Conservation (phyloP, 352 stramenopile species). For the Globisporangium radiosum region DNA sequence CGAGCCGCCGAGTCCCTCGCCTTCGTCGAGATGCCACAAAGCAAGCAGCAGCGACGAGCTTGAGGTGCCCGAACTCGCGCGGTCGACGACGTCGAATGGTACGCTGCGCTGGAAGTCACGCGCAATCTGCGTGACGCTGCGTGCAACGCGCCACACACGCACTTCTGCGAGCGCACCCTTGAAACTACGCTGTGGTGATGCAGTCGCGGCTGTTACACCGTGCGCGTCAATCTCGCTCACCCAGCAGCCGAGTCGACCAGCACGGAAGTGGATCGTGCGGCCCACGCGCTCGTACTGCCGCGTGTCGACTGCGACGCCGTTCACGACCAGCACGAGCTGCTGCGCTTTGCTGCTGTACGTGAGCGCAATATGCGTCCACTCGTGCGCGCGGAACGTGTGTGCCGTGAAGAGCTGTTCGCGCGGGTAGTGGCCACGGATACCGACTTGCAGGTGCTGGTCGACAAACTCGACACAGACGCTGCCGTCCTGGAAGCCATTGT, state of each 20-base stretch:
- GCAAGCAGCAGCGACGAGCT: slow-evolving; percentile 25
- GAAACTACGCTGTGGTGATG: slow-evolving; percentile 47
- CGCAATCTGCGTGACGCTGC: slow-evolving; percentile 34
- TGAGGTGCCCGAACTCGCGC: neutral
- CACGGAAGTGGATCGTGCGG: slow-evolving; percentile 38
- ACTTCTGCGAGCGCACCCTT: slow-evolving; percentile 73
- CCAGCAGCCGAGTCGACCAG: slow-evolving; percentile 67
- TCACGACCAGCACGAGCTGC: slow-evolving; percentile 41
- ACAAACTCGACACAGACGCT: slow-evolving; percentile 75
- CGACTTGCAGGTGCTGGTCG: slow-evolving; percentile 53
- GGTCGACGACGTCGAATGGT: slow-evolving; percentile 27
- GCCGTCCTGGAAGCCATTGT: slow-evolving; percentile 63
- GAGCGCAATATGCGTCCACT: slow-evolving; percentile 68
- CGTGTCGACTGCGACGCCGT: slow-evolving; percentile 31
- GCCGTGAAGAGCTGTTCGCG: slow-evolving; percentile 61
- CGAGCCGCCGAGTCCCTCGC: slow-evolving; percentile 57
- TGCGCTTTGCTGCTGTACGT: slow-evolving; percentile 30
- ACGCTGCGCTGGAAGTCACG: slow-evolving; percentile 62
- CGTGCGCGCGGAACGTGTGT: slow-evolving; percentile 42
- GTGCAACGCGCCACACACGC: slow-evolving; percentile 53
- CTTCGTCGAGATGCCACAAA: slow-evolving; percentile 75
- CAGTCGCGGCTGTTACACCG: slow-evolving; percentile 20
- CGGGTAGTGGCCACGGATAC: slow-evolving; percentile 65
- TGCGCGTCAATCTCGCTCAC: slow-evolving; percentile 42
- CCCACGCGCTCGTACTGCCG: slow-evolving; percentile 38